A percentile compares a stretch with the other conserved stretches of the same genome.
Evolutionary conservation across 1,284 basidiomycete genomes (phyloP).

Genomic region (Tremellales sp.): DNA sequence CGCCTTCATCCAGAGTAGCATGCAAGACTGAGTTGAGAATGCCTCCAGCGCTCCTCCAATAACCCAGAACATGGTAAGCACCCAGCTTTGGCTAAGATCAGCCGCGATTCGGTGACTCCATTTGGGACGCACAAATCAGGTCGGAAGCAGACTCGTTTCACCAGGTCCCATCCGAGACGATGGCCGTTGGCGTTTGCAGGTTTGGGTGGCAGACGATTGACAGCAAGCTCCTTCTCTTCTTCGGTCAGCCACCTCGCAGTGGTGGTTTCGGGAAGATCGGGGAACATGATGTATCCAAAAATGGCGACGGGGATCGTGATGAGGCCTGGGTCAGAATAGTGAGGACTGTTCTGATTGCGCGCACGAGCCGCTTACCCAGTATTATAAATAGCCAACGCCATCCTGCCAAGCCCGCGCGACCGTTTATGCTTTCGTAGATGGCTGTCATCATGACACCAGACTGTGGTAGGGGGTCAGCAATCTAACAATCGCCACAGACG

Average conservation of each 20-base stretch:
- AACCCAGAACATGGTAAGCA: constrained; percentile 8
- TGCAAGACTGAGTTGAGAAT: constrained; percentile 6
- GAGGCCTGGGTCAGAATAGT: too few species aligned
- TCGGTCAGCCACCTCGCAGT: constrained; percentile 11
- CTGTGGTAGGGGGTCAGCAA: too few species aligned
- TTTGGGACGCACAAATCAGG: constrained; percentile 6
- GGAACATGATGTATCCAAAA: constrained; percentile 12
- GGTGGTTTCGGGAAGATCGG: constrained; percentile 9
- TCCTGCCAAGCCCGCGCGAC: constrained; percentile 15
- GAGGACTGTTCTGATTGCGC: too few species aligned
- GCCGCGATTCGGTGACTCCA: not conserved
- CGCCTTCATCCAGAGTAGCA: constrained; percentile 11
- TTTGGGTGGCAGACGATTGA: constrained; percentile 10
- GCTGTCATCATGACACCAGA: constrained; percentile 15
- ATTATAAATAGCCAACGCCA: constrained; percentile 20
- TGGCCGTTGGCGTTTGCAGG: constrained; percentile 4
- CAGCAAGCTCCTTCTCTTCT: constrained; percentile 8
- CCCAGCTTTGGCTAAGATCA: constrained; percentile 1
- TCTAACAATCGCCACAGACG: not conserved
- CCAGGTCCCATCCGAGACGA: constrained; percentile 3
- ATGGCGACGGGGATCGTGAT: constrained; percentile 15
- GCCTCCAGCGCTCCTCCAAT: constrained; percentile 11
- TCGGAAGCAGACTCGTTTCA: constrained; percentile 3
- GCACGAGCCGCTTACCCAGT: too few species aligned
- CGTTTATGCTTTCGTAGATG: constrained; percentile 10